Base-by-base conservation (phyloP, 306 rosid genomes). In the Pueraria montana region DNA sequence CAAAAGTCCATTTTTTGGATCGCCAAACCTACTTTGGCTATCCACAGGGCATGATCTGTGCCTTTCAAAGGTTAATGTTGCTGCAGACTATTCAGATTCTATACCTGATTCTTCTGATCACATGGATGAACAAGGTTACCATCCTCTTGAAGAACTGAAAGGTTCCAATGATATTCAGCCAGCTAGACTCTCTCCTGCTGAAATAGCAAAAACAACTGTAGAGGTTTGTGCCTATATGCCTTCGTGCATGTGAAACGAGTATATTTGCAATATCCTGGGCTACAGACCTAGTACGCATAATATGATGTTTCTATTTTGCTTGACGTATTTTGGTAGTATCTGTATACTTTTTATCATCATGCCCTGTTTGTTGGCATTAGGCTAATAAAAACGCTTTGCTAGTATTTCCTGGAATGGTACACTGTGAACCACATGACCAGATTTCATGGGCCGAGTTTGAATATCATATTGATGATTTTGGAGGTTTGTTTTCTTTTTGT, bases 71-170 rank as follows among this genome's bases (percentile, higher is more conserved):
- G 93, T 89, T 87, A 84, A 86, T 43, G 98, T 93, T 38, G 97
- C 98, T 85, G 95, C 98, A 46, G 98, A 91, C 77, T 95, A 89
- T 84, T 86, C 98, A 67, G 98, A 93, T 89, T 95, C 92, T 52
- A 86, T 91, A 78, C 92, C 98, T 11, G 98, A 95, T 87, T 92
- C 97, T 8, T 90, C 97, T 59, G 88, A 87, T 87, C 77, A 83
- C 82, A 78, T 70, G 78, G 86, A 81, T 78, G 78, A 88, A 70
- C 81, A 77, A 56, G 94, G 93, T 67, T 93, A 92, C 85, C 99
- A 95, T 88, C 93, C 98, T 83, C 98, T 95, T 52, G 99, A 95
- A 91, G 97, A 93, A 63, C 55, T 95, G 76, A 95, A 90, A 87
- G 91, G 67, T 27, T 63, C 89, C 74, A 68, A 80, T 69, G 86